Base-by-base conservation (phyloP, 1,284 basidiomycete species). In the Cryptococcus sp. region DNA sequence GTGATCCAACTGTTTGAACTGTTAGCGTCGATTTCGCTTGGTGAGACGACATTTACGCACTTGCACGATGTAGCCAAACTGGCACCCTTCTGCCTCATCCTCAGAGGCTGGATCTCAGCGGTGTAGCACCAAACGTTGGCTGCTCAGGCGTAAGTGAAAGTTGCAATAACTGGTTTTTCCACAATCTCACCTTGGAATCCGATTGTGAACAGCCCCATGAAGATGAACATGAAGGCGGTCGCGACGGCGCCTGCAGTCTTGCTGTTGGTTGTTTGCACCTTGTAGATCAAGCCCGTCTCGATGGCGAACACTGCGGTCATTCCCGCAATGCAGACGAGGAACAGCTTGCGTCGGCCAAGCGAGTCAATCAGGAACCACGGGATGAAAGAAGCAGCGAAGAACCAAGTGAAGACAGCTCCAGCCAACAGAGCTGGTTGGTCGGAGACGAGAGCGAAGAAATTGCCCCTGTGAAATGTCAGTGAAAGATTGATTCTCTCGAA, bases 301-400 rank as follows among this genome's bases (percentile, higher is more conserved):
- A 65, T 61, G 20, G 73, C 72, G 50, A 73, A 76, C 54, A 57
- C 63, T 31, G 50, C 47, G n/a, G 67, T 62, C 74, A 75, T 76
- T 16, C 70, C 59, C 20, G 70, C 48, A 23, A 71, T 68, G 31
- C 67, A 70, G 23, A 63, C 60, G 22, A 77, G 64, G 6, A 77
- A 57, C 10, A 76, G 62, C 41, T 67, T 67, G 41, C 72, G 59
- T 41, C 75, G 66, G 16, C 75, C 76, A 15, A 70, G 54, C 15
- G 60, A 61, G 57, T 78, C 74, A 60, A 76, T 76, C 50, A 77
- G 55, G 49, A 72, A 66, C 70, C 71, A 72, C 17, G 67, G 67
- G 50, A 70, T 69, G 60, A 74, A 68, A 11, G 68, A 75, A 19
- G 73, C 73, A 57, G 71, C 61, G 57, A 72, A 70, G 64, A 72